A percentile compares a stretch with the other conserved stretches of the same genome.
Conservation (phyloP, 305 asterid species). For the Solanum hybrid region DNA sequence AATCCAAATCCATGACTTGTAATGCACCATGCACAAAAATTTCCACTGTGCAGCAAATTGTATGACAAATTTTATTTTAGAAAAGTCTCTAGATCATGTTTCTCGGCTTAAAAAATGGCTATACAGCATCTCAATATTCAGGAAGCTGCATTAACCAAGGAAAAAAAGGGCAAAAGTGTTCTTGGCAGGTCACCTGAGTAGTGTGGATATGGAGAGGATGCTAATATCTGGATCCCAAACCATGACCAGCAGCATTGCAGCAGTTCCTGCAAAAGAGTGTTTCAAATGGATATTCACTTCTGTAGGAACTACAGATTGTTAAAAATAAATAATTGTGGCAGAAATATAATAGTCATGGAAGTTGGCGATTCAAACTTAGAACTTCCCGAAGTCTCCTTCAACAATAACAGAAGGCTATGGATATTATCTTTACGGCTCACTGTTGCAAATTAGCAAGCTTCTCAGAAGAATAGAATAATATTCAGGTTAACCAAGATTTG, state of each 20-base stretch:
- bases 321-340: not conserved
- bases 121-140: not conserved
- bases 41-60: not conserved
- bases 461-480: not conserved
- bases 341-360: not conserved
- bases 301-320: not conserved
- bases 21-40: not conserved
- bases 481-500: not conserved
- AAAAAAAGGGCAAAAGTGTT: not conserved
- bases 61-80: not conserved
- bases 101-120: not conserved
- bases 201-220: conserved; percentile 56
- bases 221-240: conserved; percentile 78
- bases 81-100: not conserved
- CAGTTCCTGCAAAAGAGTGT: conserved; percentile 59
- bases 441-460: not conserved
- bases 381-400: not conserved
- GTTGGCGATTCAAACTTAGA: not conserved
- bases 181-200: conserved; percentile 55
- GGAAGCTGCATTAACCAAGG: not conserved
- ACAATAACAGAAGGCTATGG: not conserved
- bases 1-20: not conserved
- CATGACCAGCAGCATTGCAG: conserved; percentile 82
- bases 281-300: not conserved
- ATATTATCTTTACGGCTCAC: not conserved